phyloP scores from a whole-genome alignment of 352 stramenopile species.

The Phytophthora melonis region DNA sequence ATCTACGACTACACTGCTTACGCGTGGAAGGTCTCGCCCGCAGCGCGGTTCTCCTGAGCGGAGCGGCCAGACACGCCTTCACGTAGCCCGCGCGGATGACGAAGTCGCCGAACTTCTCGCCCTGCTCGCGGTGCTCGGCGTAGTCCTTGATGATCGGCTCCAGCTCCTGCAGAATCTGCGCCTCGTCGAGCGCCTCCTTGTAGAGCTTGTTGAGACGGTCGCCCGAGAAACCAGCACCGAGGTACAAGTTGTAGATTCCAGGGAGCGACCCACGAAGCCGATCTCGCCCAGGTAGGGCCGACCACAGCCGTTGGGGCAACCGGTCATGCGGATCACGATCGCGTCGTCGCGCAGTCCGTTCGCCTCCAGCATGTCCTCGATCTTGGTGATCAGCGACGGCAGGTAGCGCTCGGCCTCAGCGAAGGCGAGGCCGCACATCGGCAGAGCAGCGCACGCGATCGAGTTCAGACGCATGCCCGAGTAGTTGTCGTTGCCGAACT shows the following conservation, averaged over 20 bases:
- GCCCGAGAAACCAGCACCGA: slow-evolving; percentile 89
- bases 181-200: slow-evolving; percentile 83
- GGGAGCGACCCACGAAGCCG: slow-evolving; percentile 97
- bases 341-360: slow-evolving; percentile 94
- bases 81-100: slow-evolving; percentile 82
- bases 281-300: slow-evolving; percentile 98
- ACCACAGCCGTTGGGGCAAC: slow-evolving; percentile 97
- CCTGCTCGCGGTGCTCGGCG: slow-evolving; percentile 63
- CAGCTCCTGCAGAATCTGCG: slow-evolving; percentile 77
- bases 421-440: slow-evolving; percentile 97
- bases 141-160: slow-evolving; percentile 85
- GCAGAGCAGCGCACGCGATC: slow-evolving; percentile 96
- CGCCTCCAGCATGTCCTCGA: slow-evolving; percentile 92
- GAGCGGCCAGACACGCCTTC: slow-evolving; percentile 68
- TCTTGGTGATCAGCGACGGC: slow-evolving; percentile 93
- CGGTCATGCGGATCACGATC: slow-evolving; percentile 98
- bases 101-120: slow-evolving; percentile 89
- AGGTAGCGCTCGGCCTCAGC: slow-evolving; percentile 96
- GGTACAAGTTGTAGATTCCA: slow-evolving; percentile 97
- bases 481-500: slow-evolving; percentile 90
- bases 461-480: slow-evolving; percentile 84
- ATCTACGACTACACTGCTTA: slow-evolving; percentile 21
- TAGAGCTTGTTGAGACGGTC: slow-evolving; percentile 88
- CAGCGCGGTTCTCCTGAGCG: slow-evolving; percentile 62
- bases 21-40: slow-evolving; percentile 77